Base-by-base conservation (phyloP, 805 yeast species). In the Hanseniaspora lindneri region DNA sequence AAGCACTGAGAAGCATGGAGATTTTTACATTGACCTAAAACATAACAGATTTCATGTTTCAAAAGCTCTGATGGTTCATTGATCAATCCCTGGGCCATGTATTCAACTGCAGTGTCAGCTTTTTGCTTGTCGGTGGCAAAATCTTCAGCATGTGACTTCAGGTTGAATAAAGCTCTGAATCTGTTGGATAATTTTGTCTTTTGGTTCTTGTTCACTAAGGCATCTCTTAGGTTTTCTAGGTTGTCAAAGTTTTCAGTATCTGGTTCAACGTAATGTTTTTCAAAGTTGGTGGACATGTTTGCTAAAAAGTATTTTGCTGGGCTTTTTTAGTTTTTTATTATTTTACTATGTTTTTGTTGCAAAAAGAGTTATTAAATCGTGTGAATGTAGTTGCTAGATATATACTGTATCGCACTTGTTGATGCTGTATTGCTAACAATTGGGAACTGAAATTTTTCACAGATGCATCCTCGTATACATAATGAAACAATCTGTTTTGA, bases 11-110 rank as follows among this genome's bases (percentile, higher is more conserved):
- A 83, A 51, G 95, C 86, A 50, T 75, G 65, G 56, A 79, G 61
- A 67, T 88, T 88, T 62, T 83, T 80, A 41, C 96, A 88, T 67
- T 92, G 99, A 40, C 99, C 99, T 52, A 92, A 69, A 11, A 89
- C 96, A 60, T 92, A 92, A 7, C 98, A 97, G 49, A 92, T 94
- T 67, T 92, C 99, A 61, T 92, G 99, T 68, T 94, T 94, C 61
- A 92, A 73, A 47, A 92, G 74, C 66, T 94, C 98, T 19, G 94
- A 80, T 9, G 53, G 50, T 46, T 76, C 75, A 61, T 85, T 94
- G 34, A 65, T 64, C 60, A 92, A 92, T 53, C 89, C 80, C 57
- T 77, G 88, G 39, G 87, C 83, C 55, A 92, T 89, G 67, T 85
- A 84, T 47, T 82, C 75, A 48, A 89, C 75, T 44, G 92, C 94